Evolutionary conservation across 108 stramenopile species (phyloP).

Genomic region (Nitzschia sp.): DNA sequence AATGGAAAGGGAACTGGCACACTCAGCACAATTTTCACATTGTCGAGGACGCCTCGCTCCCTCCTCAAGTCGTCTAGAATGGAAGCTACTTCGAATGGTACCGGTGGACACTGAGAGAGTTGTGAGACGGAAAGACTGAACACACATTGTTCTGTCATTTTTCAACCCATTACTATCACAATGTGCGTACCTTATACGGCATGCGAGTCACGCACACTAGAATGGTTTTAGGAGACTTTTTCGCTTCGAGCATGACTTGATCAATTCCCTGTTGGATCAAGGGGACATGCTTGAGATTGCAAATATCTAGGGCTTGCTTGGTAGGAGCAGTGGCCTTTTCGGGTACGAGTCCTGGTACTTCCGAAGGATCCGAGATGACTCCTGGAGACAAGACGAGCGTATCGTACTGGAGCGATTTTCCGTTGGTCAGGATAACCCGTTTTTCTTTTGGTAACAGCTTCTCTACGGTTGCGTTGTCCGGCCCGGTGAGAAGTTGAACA

Average conservation of each 20-base stretch:
- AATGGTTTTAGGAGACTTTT: not conserved
- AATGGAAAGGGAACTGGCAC: constrained; percentile 8
- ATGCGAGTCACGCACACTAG: not conserved
- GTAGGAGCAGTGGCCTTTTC: not conserved
- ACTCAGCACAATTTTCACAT: constrained; percentile 8
- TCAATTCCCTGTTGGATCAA: not conserved
- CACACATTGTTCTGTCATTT: no score
- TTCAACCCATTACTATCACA: no score
- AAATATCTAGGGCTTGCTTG: not conserved
- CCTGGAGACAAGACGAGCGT: not conserved
- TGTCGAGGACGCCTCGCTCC: constrained; percentile 2
- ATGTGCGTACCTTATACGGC: constrained; percentile 1
- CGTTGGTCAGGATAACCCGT: not conserved
- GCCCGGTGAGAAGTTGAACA: not conserved
- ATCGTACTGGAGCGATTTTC: not conserved
- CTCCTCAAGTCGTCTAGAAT: constrained; percentile 7
- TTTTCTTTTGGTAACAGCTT: not conserved
- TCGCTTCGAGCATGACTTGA: not conserved
- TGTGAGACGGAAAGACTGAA: no score
- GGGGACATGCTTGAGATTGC: not conserved
- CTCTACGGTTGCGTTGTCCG: not conserved
- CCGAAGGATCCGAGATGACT: not conserved
- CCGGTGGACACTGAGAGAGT: constrained; percentile 8
- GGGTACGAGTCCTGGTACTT: not conserved
- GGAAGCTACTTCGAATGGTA: constrained; percentile 15